Base-by-base conservation (phyloP, 1,284 basidiomycete genomes). In the Fistulina hepatica region DNA sequence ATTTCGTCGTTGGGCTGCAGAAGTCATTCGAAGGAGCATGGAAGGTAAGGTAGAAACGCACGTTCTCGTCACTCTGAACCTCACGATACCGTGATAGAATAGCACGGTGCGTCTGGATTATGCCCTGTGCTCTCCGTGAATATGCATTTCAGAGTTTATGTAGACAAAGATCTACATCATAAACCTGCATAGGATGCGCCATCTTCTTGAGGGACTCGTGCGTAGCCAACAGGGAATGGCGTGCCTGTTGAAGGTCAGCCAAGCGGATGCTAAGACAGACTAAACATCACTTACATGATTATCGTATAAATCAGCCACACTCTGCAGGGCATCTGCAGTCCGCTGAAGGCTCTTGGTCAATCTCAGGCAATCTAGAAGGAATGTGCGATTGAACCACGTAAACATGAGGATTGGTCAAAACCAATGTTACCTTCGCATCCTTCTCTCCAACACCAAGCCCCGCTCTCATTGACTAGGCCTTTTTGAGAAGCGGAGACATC, bases 361-460 rank as follows among this genome's bases (percentile, higher is more conserved):
- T 39, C 69, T 69, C 21, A 88, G 58, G 52, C 85, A 90, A 24
- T 79, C 83, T 79, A 32, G 13, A 24, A 23, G 36, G 9, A 31
- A 27, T 21, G n/a, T 36, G 28, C 28, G 8, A 25, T 36, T 34
- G n/a, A 40, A 33, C 12, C 23, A 34, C 30, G 28, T 17, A 20
- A 15, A 39, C 21, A 38, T 16, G 16, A 24, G 3, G 6, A 31
- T n/a, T n/a, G n/a, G n/a, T n/a, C 21, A 15, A 33, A 20, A 21
- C 12, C 23, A 25, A 22, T 22, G 42, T 13, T 46, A 81, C 81
- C 74, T 55, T 69, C 57, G 53, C 80, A 88, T 3, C 66, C 67
- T 41, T 89, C 82, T 15, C 76, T 65, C 85, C 86, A 92, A 55
- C 85, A 89, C 83, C 88, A 86, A 2, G 81, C 85, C 1, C 81